A percentile compares a stretch with the other conserved stretches of the same genome.
phyloP scores from a whole-genome alignment of 495 filamentous ascomycete species.

The Schizothecium vesticola region DNA sequence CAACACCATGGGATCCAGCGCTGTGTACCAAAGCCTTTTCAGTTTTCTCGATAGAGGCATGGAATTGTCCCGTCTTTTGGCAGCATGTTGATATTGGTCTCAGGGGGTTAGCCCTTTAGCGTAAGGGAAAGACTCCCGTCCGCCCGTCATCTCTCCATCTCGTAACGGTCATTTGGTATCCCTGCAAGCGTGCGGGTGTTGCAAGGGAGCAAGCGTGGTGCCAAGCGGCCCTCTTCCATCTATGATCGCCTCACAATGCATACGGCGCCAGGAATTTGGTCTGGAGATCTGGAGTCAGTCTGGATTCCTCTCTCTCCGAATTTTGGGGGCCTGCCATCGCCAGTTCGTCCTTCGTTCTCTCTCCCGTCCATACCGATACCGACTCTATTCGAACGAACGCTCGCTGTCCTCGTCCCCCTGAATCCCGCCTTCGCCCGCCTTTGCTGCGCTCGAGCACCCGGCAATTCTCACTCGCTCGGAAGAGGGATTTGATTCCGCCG shows the following conservation, averaged over 20 bases:
- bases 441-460: not conserved
- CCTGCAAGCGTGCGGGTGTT: not conserved
- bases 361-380: not conserved
- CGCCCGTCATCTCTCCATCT: not conserved
- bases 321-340: not conserved
- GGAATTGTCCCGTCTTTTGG: not conserved
- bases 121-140: not conserved
- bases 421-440: not conserved
- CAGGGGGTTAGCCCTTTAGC: not conserved
- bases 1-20: no score
- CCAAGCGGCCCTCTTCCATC: not conserved
- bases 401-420: not conserved
- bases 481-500: not conserved
- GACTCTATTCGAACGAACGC: not conserved
- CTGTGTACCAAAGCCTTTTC: no score
- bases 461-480: not conserved
- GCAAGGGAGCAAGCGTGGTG: not conserved
- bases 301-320: not conserved
- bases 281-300: not conserved
- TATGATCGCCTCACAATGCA: not conserved
- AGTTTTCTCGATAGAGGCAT: not conserved
- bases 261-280: not conserved
- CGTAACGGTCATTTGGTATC: not conserved
- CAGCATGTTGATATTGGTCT: not conserved
- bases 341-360: not conserved